Percentiles rank a stretch among this genome's conserved stretches.
phyloP scores from a whole-genome alignment of 1,284 basidiomycete genomes.

The Peniophora sp. region DNA sequence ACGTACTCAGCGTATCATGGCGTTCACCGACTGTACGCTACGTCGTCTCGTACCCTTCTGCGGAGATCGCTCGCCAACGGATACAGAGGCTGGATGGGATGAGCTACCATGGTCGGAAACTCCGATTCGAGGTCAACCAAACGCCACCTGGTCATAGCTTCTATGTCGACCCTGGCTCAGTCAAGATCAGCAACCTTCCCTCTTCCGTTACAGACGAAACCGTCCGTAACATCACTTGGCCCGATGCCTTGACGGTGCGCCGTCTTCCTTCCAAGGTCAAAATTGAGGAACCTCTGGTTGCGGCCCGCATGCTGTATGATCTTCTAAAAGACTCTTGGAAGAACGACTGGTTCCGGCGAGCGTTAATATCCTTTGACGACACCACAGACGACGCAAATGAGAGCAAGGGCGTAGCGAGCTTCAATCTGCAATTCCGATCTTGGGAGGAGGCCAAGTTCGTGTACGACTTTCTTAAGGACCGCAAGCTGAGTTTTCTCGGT shows the following conservation, averaged over 20 bases:
- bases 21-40: constrained; percentile 28
- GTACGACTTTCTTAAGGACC: constrained; percentile 22
- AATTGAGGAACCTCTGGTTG: background rate
- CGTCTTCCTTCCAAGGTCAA: background rate
- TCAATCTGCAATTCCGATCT: constrained; percentile 32
- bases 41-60: constrained; percentile 28
- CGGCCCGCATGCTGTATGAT: background rate
- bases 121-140: constrained; percentile 34
- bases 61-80: constrained; percentile 20
- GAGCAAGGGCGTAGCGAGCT: constrained; percentile 20
- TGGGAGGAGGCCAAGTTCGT: constrained; percentile 39
- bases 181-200: constrained; percentile 28
- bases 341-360: too few relatives aligned
- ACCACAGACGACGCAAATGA: constrained; percentile 4
- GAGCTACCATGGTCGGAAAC: constrained; percentile 26
- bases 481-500: constrained; percentile 16
- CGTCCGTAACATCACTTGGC: too few relatives aligned
- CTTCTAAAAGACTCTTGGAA: too few relatives aligned
- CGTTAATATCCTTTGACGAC: background rate
- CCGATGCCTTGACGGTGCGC: constrained; percentile 4
- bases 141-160: constrained; percentile 19
- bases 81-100: constrained; percentile 24
- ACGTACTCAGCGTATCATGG: constrained; percentile 37
- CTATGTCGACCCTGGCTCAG: constrained; percentile 17
- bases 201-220: constrained; percentile 10